These are phyloP conservation scores for Vanrija sp. DNA, from an alignment of 1,284 basidiomycete species.

Conservation along the genomic window DNA sequence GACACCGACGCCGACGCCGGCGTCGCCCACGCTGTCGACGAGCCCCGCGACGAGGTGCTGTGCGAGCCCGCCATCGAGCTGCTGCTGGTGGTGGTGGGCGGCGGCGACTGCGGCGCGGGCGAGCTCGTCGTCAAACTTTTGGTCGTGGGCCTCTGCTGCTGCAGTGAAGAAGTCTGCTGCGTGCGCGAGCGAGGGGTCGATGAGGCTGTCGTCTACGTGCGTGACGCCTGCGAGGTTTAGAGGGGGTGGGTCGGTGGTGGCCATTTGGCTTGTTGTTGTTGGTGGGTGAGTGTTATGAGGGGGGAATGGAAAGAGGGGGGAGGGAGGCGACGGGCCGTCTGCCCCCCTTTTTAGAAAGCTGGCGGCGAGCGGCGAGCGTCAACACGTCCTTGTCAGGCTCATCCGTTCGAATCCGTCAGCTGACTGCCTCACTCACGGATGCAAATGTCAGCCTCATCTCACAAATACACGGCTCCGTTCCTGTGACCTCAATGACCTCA, in stretches of 20 bases:
- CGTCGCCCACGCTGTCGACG: neutral
- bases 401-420: too few relatives aligned
- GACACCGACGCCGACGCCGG: neutral
- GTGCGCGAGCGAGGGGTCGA: slow-evolving; percentile 13
- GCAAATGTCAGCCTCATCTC: too few relatives aligned
- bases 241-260: slow-evolving; percentile 7
- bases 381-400: too few relatives aligned
- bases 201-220: slow-evolving; percentile 17
- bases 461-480: too few relatives aligned
- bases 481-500: too few relatives aligned
- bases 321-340: neutral
- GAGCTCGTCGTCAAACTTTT: slow-evolving; percentile 19
- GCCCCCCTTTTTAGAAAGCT: neutral
- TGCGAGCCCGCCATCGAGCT: neutral
- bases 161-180: slow-evolving; percentile 13
- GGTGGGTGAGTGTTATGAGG: neutral
- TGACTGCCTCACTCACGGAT: too few relatives aligned
- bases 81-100: slow-evolving; percentile 6
- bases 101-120: slow-evolving; percentile 17
- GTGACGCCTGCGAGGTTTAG: slow-evolving; percentile 20
- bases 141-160: slow-evolving; percentile 2
- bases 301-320: slow-evolving; percentile 2
- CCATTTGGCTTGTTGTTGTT: neutral
- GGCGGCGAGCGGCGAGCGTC: too few relatives aligned
- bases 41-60: neutral